Base-by-base conservation (phyloP, 148 eudicot species). In the Talinum fruticosum region DNA sequence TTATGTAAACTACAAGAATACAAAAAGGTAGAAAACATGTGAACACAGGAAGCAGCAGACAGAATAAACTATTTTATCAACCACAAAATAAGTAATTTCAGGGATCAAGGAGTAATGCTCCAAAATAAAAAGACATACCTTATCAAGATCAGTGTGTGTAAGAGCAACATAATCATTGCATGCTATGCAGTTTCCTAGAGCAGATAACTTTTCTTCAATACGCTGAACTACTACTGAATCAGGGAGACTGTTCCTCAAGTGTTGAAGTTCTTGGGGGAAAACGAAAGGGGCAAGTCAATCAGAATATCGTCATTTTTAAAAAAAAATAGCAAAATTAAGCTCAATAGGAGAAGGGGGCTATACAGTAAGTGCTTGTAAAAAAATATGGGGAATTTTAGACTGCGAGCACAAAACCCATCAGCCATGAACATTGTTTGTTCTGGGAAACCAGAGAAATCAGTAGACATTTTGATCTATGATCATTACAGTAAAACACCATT, bases 91-190 rank as follows among this genome's bases (percentile, higher is more conserved):
- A 16, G 61, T 62, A 72, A 79, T 8, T 53, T 59, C 41, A 51
- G 18, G 14, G 30, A 53, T 2, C 61, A 34, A 78, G 59, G 34
- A 6, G 41, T 13, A 24, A 68, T 24, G 28, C 7, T 38, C 53
- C 16, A 35, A 6, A 44, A 0, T 8, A 33, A 21, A 10, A 26
- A 57, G 14, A 33, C 54, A 71, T 88, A 95, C 98, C 94, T 76
- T 92, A 81, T 95, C 97, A 78, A 95, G 98, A 86, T 95, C 98
- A 49, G 94, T 88, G 82, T 95, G 97, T 24, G 98, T 89, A 68
- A 95, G 91, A 85, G 97, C 98, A 82, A 95, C 98, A 84, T 92
- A 89, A 75, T 95, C 98, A 80, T 95, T 95, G 89, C 97, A 95
- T 32, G 94, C 92, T 78, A 95, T 92, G 89, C 96, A 92, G 83